Evolutionary conservation across 2,329 filamentous ascomycete species (phyloP).

Genomic region (Talaromyces sp.): DNA sequence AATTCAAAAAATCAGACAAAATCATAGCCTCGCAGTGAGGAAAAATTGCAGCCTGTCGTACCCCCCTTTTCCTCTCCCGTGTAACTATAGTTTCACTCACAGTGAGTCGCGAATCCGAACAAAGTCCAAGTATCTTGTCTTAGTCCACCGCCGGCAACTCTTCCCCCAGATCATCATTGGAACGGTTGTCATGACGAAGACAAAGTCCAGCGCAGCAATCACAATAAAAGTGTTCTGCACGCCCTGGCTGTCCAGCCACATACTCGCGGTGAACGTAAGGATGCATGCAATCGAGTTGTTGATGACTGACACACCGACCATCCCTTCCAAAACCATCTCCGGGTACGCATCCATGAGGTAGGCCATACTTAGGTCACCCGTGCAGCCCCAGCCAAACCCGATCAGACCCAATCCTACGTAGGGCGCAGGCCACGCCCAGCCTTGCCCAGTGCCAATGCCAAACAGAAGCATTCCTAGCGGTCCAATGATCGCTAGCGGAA

Average conservation of each 20-base stretch:
- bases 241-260: slow-evolving; percentile 45
- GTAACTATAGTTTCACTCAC: background rate
- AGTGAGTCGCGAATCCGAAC: slow-evolving; percentile 42
- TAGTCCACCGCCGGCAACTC: slow-evolving; percentile 43
- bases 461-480: slow-evolving; percentile 50
- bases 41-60: background rate
- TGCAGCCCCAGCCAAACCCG: slow-evolving; percentile 55
- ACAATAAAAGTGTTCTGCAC: slow-evolving; percentile 47
- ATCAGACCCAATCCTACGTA: slow-evolving; percentile 54
- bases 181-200: slow-evolving; percentile 45
- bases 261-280: slow-evolving; percentile 48
- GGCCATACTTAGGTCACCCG: slow-evolving; percentile 51
- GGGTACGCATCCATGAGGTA: slow-evolving; percentile 53
- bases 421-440: slow-evolving; percentile 48
- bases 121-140: slow-evolving; percentile 41
- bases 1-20: too few species aligned
- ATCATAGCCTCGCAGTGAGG: background rate
- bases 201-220: slow-evolving; percentile 47
- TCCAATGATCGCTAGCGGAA: slow-evolving; percentile 45
- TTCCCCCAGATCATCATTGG: slow-evolving; percentile 54
- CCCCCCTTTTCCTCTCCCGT: background rate
- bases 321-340: slow-evolving; percentile 53
- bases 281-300: slow-evolving; percentile 52
- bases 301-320: slow-evolving; percentile 54
- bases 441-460: slow-evolving; percentile 46